Conservation (phyloP, 2,329 filamentous ascomycete species). For the Colletotrichum tropicale region DNA sequence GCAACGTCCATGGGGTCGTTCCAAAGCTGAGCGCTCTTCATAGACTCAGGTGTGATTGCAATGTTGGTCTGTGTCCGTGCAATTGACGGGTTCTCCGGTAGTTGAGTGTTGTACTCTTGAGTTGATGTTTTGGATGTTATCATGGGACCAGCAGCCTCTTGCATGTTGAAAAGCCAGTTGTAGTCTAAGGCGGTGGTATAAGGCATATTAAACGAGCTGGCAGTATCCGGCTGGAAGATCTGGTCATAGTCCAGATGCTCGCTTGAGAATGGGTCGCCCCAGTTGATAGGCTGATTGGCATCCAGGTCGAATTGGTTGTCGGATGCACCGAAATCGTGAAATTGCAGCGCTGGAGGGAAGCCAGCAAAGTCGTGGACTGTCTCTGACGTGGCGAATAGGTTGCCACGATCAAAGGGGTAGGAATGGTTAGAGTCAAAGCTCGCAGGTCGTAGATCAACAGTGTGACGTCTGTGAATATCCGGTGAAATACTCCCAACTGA, state of each 20-base stretch:
- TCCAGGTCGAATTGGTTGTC: not conserved
- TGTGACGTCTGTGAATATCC: not conserved
- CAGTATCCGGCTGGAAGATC: conserved; percentile 64
- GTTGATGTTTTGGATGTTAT: not conserved
- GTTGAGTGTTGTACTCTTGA: not conserved
- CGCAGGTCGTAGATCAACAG: not conserved
- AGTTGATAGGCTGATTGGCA: not conserved
- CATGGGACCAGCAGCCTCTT: conserved; percentile 28
- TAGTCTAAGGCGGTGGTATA: conserved; percentile 68
- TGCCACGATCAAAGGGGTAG: not conserved
- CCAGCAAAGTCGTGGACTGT: not conserved
- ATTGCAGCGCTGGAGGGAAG: not conserved
- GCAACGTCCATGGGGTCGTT: not conserved
- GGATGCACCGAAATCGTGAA: not conserved
- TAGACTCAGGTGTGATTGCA: conserved; percentile 19
- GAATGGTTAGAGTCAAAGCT: not conserved
- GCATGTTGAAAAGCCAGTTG: conserved; percentile 64
- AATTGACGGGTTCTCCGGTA: not conserved
- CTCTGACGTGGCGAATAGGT: not conserved
- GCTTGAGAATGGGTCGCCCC: not conserved
- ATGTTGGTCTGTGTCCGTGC: conserved; percentile 3
- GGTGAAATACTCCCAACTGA: not conserved
- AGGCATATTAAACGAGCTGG: conserved; percentile 68
- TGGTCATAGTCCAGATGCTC: conserved; percentile 47
- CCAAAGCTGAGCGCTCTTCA: conserved; percentile 28